Percentiles rank a stretch among this genome's conserved stretches.
These are phyloP conservation scores for Fimicolochytrium jonesii DNA, from an alignment of 192 early-diverging fungal species.

Conservation along the genomic window DNA sequence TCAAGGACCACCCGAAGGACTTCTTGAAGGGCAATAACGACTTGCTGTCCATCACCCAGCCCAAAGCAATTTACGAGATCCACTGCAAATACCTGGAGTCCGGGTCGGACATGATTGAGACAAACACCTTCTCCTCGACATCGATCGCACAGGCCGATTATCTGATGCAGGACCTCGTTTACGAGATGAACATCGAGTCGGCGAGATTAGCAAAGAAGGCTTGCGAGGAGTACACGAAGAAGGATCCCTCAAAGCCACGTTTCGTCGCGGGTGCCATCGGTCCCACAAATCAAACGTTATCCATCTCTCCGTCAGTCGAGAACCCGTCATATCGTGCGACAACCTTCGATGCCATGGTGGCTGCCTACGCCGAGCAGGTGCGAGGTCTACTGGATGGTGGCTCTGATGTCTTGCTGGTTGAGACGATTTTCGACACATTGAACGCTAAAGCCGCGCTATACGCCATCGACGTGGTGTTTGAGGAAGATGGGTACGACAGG, in stretches of 20 bases:
- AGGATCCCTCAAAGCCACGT: slow-evolving; percentile 75
- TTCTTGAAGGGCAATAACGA: slow-evolving; percentile 94
- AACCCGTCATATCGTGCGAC: slow-evolving; percentile 92
- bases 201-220: slow-evolving; percentile 82
- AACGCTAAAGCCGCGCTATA: slow-evolving; percentile 94
- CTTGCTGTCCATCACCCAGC: slow-evolving; percentile 85
- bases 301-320: slow-evolving; percentile 95
- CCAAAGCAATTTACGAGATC: slow-evolving; percentile 83
- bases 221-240: slow-evolving; percentile 71
- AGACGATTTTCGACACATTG: slow-evolving; percentile 97
- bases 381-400: slow-evolving; percentile 93
- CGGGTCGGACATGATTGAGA: slow-evolving; percentile 90
- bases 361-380: slow-evolving; percentile 86
- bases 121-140: slow-evolving; percentile 94
- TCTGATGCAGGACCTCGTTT: slow-evolving; percentile 75
- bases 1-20: slow-evolving; percentile 78
- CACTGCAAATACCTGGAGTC: slow-evolving; percentile 88
- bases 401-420: slow-evolving; percentile 85
- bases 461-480: slow-evolving; percentile 83
- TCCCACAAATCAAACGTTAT: slow-evolving; percentile 92
- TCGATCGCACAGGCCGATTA: slow-evolving; percentile 94
- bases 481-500: slow-evolving; percentile 66
- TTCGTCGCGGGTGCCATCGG: slow-evolving; percentile 74
- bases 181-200: slow-evolving; percentile 84
- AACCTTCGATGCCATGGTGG: slow-evolving; percentile 90